Evolutionary conservation across 176 grass and related monocot genomes (phyloP).

Genomic region (Secale cereale): DNA sequence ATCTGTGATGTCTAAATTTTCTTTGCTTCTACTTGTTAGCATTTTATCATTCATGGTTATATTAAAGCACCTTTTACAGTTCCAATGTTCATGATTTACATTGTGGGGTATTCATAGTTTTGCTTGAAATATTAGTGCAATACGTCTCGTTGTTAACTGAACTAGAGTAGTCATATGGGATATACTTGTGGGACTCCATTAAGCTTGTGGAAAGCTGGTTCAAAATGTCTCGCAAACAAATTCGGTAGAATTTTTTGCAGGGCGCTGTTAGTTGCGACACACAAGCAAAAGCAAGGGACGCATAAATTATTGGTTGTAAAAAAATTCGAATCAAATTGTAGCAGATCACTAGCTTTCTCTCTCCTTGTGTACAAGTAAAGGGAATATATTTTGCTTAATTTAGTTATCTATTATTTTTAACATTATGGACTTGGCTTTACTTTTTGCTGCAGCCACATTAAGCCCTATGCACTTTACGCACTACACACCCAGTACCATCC

Average conservation of each 20-base stretch:
- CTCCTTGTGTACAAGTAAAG: neutral
- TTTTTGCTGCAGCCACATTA: slow-evolving; percentile 1
- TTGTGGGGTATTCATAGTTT: neutral
- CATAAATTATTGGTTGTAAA: neutral
- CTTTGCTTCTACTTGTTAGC: neutral
- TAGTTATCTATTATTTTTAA: neutral
- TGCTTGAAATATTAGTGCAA: neutral
- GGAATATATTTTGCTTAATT: neutral
- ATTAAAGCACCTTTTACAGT: neutral
- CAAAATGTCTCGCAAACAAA: neutral
- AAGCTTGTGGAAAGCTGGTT: neutral
- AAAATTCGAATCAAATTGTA: neutral
- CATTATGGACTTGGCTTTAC: neutral
- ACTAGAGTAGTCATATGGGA: neutral
- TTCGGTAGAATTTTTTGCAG: neutral
- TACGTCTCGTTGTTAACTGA: neutral
- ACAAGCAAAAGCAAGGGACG: neutral
- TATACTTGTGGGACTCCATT: neutral
- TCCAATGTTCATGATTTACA: neutral
- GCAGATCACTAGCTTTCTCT: neutral
- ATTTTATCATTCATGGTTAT: neutral
- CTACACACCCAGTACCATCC: neutral
- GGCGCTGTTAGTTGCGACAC: neutral
- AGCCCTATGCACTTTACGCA: neutral
- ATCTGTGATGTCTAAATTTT: neutral